Evolutionary conservation across 345 rosid genomes (phyloP).

Genomic region (Boechera stricta): DNA sequence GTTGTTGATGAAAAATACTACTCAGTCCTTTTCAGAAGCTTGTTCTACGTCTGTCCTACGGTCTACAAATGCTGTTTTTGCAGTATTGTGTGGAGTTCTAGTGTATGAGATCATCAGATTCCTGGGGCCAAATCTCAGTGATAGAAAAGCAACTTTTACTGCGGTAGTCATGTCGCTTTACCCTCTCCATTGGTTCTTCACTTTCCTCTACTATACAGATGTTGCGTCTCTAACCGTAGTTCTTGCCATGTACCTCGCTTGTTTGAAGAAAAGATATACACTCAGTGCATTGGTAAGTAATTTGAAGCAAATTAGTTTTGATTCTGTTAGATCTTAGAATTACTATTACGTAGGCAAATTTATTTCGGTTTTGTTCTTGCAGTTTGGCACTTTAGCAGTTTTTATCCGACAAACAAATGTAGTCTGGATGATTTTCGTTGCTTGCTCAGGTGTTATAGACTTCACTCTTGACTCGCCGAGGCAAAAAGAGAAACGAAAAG

Average conservation of each 20-base stretch:
- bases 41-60: conserved; percentile 75
- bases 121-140: conserved; percentile 64
- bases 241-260: conserved; percentile 88
- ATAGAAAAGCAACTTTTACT: conserved; percentile 60
- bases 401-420: conserved; percentile 80
- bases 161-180: conserved; percentile 69
- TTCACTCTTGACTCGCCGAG: conserved; percentile 51
- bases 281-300: conserved; percentile 77
- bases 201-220: conserved; percentile 94
- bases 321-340: conserved; percentile 1
- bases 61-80: conserved; percentile 67
- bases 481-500: conserved; percentile 38
- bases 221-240: conserved; percentile 84
- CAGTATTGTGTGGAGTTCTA: conserved; percentile 72
- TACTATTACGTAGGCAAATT: conserved; percentile 11
- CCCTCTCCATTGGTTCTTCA: conserved; percentile 96
- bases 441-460: conserved; percentile 76
- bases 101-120: conserved; percentile 66
- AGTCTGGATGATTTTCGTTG: conserved; percentile 89
- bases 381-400: conserved; percentile 82
- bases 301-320: conserved; percentile 18
- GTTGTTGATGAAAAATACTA: conserved; percentile 41
- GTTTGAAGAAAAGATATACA: conserved; percentile 71
- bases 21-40: conserved; percentile 53
- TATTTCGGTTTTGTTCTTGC: conserved; percentile 43